Evolutionary conservation across 345 rosid species (phyloP), one percentile per base, ranked within the genome.

Genomic region (Geranium rotundifolium): DNA sequence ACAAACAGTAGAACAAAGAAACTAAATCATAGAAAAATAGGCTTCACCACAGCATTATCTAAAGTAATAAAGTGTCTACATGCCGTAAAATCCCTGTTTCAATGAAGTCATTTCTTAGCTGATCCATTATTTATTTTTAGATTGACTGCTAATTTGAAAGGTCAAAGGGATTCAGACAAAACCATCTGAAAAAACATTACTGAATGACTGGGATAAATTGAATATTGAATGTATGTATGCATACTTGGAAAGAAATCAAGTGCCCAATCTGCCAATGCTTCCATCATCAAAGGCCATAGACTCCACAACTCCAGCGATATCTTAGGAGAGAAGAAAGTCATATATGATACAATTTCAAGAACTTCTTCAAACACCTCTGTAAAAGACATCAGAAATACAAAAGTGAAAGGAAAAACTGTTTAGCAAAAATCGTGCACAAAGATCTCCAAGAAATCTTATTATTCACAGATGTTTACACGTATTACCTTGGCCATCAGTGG

Each of bases 281-380:
- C 96, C 75, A 84, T 80, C 95, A 95, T 84, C 78, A 95, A 76
- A 29, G 97, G 96, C 99, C 99, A 95, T 50, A 95, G 95, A 73
- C 84, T 86, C 99, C 99, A 95, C 95, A 95, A 88, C 31, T 84
- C 95, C 75, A 84, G 59, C 41, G 99, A 88, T 79, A 95, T 90
- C 41, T 80, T 84, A 19, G 99, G 99, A 60, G 97, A 84, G 71
- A 85, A 95, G 77, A 90, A 90, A 67, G 99, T 90, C 99, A 95
- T 90, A 71, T 88, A 86, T n/a, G 97, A 88, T 54, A 88, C 93
- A 72, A 95, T 90, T 78, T 95, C 99, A 89, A 90, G 72, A 64
- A 95, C 92, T 82, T 95, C 99, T 82, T 95, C 99, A 78, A 85
- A 95, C 62, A 95, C 99, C 87, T 95, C 99, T 95, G 88, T 73